Conservation (phyloP, 2,329 filamentous ascomycete genomes). For the Aaosphaeria pasadenensis region DNA sequence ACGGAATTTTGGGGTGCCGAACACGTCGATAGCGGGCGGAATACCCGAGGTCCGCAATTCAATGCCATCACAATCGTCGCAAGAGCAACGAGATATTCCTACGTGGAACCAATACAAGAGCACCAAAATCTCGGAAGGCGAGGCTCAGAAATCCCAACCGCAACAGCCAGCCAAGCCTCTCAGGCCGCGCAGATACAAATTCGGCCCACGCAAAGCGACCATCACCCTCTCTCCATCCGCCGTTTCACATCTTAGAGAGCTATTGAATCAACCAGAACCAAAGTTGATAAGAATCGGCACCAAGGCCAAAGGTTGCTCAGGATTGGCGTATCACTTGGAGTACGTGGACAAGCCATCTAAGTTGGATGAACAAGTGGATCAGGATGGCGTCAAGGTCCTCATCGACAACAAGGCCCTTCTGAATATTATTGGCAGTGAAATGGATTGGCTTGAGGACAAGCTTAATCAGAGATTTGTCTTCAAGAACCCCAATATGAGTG, state of each 20-base stretch:
- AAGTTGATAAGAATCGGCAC: constrained; percentile 95
- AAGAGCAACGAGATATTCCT: constrained; percentile 17
- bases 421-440: constrained; percentile 97
- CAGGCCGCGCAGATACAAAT: constrained; percentile 61
- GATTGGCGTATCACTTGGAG: constrained; percentile 88
- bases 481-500: constrained; percentile 96
- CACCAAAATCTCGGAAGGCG: constrained; percentile 52
- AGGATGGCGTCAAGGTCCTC: constrained; percentile 92
- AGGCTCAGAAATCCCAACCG: constrained; percentile 64
- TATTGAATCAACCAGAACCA: constrained; percentile 82
- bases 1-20: constrained; percentile 56
- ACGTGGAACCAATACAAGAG: constrained; percentile 40
- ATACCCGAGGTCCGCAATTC: constrained; percentile 48
- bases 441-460: constrained; percentile 99
- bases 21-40: constrained; percentile 59
- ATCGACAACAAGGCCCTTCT: constrained; percentile 97
- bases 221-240: constrained; percentile 82
- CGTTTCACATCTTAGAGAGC: constrained; percentile 69
- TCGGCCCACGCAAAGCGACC: constrained; percentile 83
- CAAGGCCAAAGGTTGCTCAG: constrained; percentile 90
- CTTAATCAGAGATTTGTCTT: constrained; percentile 90
- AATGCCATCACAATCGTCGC: constrained; percentile 41
- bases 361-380: constrained; percentile 90
- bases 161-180: constrained; percentile 39
- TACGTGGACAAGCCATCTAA: constrained; percentile 87